Evolutionary conservation across 345 rosid genomes (phyloP), one percentile per base, ranked within the genome.

Genomic region (Chamaenerion angustifolium): DNA sequence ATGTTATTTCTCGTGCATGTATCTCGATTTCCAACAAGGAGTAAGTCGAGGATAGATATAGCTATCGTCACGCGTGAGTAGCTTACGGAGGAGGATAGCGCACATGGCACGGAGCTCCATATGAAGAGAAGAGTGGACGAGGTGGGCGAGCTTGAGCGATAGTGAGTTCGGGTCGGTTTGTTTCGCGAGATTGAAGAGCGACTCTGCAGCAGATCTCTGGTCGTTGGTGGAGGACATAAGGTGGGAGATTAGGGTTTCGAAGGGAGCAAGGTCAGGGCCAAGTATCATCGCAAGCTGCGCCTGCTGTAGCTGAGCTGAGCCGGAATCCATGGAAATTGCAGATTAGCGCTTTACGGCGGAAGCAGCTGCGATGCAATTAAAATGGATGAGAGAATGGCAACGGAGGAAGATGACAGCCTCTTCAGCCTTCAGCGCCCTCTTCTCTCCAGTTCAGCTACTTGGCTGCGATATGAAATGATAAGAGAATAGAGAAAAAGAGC

Each of bases 201-300:
- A 55, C 68, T 93, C 99, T 15, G 99, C 99, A 58, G 78, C 61
- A 8, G 96, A 85, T 8, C 99, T 92, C 35, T 76, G 94, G 45
- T 93, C 97, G 85, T 88, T 88, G 51, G 95, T 72, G 31, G 97
- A 75, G 4, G 99, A 81, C 99, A 88, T 82, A 56, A 93, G 90
- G 58, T 81, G 80, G 6, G 90, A 74, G 70, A 93, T 81, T 14
- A 93, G 75, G 43, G 80, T 71, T 65, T 88, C 99, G 58, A 93
- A 93, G 4, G 93, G 84, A 23, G 79, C 80, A 0, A 83, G 64
- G 63, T 93, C 99, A 50, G 82, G 71, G 18, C 95, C 99, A 27
- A 93, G 80, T 51, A 81, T 57, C 68, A 70, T 73, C 17, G 88
- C 95, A 49, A 93, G 86, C 52, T 83, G 96, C 4, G 84, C 73